Conservation (phyloP, 2,329 filamentous ascomycete genomes). For the Aspergillus sp. region DNA sequence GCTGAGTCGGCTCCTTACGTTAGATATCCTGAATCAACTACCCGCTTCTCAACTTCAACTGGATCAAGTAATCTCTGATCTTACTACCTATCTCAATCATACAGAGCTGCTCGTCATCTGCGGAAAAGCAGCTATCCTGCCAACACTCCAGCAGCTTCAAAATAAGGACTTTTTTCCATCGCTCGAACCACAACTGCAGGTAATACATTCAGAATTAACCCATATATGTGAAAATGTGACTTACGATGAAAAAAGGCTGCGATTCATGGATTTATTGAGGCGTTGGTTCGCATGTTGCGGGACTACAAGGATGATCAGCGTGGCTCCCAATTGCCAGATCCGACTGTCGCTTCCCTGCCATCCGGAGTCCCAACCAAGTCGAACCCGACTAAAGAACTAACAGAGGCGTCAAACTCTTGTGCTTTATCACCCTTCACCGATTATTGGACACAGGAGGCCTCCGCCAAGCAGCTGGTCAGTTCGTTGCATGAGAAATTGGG, state of each 20-base stretch:
- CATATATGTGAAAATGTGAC: constrained; percentile 3
- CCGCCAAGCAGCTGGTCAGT: constrained; percentile 33
- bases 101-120: constrained; percentile 19
- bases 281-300: not conserved
- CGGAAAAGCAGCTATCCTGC: constrained; percentile 26
- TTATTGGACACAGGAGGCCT: not conserved
- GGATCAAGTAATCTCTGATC: constrained; percentile 27
- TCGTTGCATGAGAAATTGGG: constrained; percentile 35
- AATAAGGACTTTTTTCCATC: constrained; percentile 13
- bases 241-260: constrained; percentile 23
- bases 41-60: constrained; percentile 30
- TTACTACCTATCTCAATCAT: constrained; percentile 18
- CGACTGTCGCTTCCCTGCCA: constrained; percentile 9
- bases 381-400: constrained; percentile 17
- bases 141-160: constrained; percentile 23
- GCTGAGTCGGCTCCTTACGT: constrained; percentile 28
- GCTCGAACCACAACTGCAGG: constrained; percentile 33
- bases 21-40: constrained; percentile 21
- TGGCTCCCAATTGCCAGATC: not conserved
- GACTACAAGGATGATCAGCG: too few relatives aligned
- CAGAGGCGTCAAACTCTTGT: constrained; percentile 32
- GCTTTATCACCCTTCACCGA: constrained; percentile 34
- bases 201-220: constrained; percentile 15
- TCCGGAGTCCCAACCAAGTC: constrained; percentile 3
- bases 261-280: constrained; percentile 19